Evolutionary conservation across 495 filamentous ascomycete species (phyloP), one percentile per base, ranked within the genome.

Genomic region (Tuber brumale): DNA sequence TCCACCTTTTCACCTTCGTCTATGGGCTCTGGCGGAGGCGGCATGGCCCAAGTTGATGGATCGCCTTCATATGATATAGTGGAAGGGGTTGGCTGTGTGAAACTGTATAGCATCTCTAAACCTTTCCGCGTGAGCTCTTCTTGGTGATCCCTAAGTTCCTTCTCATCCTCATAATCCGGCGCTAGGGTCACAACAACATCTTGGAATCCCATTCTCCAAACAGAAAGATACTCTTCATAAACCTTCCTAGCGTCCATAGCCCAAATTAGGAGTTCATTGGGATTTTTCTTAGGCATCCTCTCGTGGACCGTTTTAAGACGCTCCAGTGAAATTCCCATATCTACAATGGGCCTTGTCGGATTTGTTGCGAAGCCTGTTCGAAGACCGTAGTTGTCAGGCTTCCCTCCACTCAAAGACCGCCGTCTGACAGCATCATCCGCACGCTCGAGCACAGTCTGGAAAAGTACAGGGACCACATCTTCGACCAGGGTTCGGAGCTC

Each of bases 161-260:
- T 37, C 45, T 78, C 80, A 46, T 80, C 82, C 21, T 83, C 79
- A 75, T 72, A 44, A 75, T 77, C 88, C 14, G 94, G 92, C 16
- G 93, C 94, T 41, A 99, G 88, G 80, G 95, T 97, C 80, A 99
- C 92, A 74, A 98, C 92, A 35, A 98, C 90, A 84, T 96, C 95
- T 80, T 97, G 92, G 84, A 99, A 99, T 6, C 95, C 95, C 74
- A 97, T 88, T 70, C 95, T 88, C 95, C 95, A 99, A 51, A 92
- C 90, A 76, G 89, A 89, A 37, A 99, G 87, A 83, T 98, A 99
- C 77, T 95, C 91, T 51, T 90, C 87, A 83, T 99, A 99, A 18
- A 95, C 86, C 78, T 89, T 88, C 74, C 92, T 88, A 5, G 92
- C 90, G 70, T 88, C 88, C 74, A 91, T 88, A 1, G 95, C 92